phyloP scores from a whole-genome alignment of 2,329 filamentous ascomycete species.

The Lecanosticta acicola region DNA sequence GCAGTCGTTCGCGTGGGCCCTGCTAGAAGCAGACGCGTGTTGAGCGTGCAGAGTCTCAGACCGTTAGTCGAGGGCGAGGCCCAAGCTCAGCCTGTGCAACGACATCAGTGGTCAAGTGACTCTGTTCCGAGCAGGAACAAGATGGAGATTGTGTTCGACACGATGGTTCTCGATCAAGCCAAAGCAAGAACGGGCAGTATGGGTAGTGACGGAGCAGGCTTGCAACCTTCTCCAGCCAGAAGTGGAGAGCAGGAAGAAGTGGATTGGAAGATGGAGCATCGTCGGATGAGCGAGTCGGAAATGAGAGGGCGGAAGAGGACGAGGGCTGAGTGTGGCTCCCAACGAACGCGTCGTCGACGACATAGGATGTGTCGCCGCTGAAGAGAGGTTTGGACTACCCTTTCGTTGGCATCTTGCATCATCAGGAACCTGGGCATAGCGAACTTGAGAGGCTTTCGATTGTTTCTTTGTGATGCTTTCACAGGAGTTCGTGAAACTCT shows the following conservation, averaged over 20 bases:
- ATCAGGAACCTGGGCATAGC: not conserved
- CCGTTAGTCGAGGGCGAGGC: not conserved
- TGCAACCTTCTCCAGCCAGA: not conserved
- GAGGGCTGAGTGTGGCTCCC: conserved; percentile 1
- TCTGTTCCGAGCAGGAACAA: not conserved
- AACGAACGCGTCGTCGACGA: not conserved
- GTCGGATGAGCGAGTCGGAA: not conserved
- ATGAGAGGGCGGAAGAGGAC: not conserved
- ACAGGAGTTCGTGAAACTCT: not conserved
- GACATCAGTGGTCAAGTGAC: too few relatives aligned
- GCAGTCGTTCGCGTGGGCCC: conserved; percentile 3
- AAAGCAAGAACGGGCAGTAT: not conserved
- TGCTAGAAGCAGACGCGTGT: conserved; percentile 8
- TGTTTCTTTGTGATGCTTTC: too few relatives aligned
- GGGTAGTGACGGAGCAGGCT: conserved; percentile 3
- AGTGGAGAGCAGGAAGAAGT: not conserved
- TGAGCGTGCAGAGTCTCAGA: not conserved
- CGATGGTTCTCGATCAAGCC: not conserved
- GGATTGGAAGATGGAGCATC: not conserved
- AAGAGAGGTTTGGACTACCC: not conserved
- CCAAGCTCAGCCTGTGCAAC: not conserved
- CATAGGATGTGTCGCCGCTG: conserved; percentile 1
- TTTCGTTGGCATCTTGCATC: not conserved
- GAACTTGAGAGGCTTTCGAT: too few relatives aligned
- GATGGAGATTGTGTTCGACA: conserved; percentile 4